phyloP scores from a whole-genome alignment of 2,329 filamentous ascomycete genomes.

The Phaeosphaeria sp. region DNA sequence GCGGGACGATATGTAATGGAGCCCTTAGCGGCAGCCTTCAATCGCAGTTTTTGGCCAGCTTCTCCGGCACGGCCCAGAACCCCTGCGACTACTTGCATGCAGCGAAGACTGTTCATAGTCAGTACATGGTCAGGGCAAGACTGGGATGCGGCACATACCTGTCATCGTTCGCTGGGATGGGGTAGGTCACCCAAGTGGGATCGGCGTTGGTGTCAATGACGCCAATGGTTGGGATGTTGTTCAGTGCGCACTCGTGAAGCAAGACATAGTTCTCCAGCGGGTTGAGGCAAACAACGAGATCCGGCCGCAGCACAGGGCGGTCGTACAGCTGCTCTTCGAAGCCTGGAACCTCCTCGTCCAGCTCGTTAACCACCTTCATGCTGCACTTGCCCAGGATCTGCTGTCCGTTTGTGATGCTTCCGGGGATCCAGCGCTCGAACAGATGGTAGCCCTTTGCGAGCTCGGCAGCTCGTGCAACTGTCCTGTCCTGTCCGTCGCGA shows the following conservation, averaged over 20 bases:
- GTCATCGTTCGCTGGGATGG: conserved; percentile 96
- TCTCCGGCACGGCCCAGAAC: conserved; percentile 85
- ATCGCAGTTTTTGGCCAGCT: conserved; percentile 72
- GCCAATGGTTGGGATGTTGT: conserved; percentile 91
- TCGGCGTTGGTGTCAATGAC: conserved; percentile 93
- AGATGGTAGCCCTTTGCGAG: conserved; percentile 82
- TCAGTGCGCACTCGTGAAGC: conserved; percentile 87
- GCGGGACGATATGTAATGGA: conserved; percentile 64
- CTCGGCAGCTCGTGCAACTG: conserved; percentile 81
- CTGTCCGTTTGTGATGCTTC: conserved; percentile 90
- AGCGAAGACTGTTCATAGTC: conserved; percentile 70
- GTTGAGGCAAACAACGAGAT: conserved; percentile 91
- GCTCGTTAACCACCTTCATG: conserved; percentile 78
- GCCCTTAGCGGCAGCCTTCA: conserved; percentile 68
- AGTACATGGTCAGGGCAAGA: not conserved
- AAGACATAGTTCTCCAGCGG: conserved; percentile 90
- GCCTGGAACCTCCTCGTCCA: conserved; percentile 68
- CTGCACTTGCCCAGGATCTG: conserved; percentile 77
- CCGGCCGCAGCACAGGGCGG: conserved; percentile 75
- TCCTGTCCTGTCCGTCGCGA: conserved; percentile 78
- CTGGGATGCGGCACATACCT: conserved; percentile 61
- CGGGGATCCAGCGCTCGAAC: conserved; percentile 92
- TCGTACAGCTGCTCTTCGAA: conserved; percentile 71
- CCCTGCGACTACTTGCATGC: conserved; percentile 80
- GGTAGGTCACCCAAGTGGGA: conserved; percentile 93